Conservation (phyloP, 2,329 filamentous ascomycete species). For the Fusarium paranaense region DNA sequence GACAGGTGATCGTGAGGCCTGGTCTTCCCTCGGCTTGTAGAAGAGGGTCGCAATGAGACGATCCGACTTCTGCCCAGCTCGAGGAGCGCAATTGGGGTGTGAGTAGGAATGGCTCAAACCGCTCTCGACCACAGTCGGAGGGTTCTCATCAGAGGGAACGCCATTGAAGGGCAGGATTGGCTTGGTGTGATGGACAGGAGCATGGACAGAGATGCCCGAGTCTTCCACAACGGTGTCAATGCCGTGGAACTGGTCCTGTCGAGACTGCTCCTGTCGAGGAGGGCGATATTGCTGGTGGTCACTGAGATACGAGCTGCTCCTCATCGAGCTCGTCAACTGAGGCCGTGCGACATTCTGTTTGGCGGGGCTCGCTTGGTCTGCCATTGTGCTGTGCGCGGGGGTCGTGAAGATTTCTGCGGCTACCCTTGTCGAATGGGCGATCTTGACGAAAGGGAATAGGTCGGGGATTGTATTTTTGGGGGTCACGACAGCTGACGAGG, state of each 20-base stretch:
- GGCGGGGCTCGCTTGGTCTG: constrained; percentile 47
- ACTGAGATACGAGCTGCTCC: constrained; percentile 71
- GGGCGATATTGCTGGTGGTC: constrained; percentile 74
- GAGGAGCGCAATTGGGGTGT: constrained; percentile 71
- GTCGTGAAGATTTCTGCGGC: constrained; percentile 27
- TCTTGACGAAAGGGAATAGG: neutral
- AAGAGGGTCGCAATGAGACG: constrained; percentile 72
- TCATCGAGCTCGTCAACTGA: constrained; percentile 62
- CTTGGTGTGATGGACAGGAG: constrained; percentile 51
- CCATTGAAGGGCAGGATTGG: constrained; percentile 66
- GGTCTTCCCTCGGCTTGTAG: constrained; percentile 62
- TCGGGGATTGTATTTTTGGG: neutral
- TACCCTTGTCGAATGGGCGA: constrained; percentile 5
- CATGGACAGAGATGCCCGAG: constrained; percentile 50
- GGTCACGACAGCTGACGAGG: constrained; percentile 3
- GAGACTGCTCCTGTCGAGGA: constrained; percentile 63
- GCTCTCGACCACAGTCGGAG: constrained; percentile 70
- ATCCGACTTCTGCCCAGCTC: constrained; percentile 59
- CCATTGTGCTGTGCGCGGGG: constrained; percentile 45
- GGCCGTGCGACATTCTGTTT: constrained; percentile 56
- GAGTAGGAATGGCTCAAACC: constrained; percentile 72
- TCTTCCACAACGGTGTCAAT: constrained; percentile 75
- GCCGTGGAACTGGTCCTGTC: constrained; percentile 65
- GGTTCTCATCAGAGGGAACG: constrained; percentile 68
- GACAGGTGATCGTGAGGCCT: constrained; percentile 48